Evolutionary conservation across 2,329 filamentous ascomycete species (phyloP).

Genomic region (Botryotinia globosa): DNA sequence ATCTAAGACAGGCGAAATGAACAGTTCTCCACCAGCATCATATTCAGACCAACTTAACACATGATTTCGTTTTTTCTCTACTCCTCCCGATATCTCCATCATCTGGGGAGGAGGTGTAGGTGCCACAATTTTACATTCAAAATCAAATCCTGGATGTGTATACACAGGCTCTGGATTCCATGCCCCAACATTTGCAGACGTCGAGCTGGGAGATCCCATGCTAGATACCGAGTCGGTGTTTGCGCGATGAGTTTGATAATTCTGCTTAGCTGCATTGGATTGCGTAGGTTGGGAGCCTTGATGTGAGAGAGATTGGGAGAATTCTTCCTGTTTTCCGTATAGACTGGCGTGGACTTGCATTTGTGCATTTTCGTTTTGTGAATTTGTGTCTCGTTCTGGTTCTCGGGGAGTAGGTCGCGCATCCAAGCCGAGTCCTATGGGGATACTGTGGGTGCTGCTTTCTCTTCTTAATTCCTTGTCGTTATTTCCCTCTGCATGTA

Average conservation of each 20-base stretch:
- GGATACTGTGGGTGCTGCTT: neutral
- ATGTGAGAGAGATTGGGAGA: no score
- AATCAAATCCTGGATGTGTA: neutral
- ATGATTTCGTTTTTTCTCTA: neutral
- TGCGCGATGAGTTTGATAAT: neutral
- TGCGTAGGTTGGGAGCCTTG: neutral
- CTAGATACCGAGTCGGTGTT: neutral
- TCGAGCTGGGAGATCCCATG: neutral
- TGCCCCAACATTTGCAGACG: neutral
- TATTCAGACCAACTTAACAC: neutral
- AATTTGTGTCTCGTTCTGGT: neutral
- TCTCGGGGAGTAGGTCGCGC: neutral
- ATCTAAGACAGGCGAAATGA: neutral
- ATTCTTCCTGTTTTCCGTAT: neutral
- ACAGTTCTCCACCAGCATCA: neutral
- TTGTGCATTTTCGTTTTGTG: neutral
- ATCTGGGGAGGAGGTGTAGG: neutral
- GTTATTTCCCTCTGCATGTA: neutral
- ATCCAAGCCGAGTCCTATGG: neutral
- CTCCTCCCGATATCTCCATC: neutral
- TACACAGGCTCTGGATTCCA: neutral
- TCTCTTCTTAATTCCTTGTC: neutral
- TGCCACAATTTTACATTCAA: neutral
- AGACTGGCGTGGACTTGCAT: neutral
- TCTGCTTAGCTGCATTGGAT: neutral